Percentiles rank a stretch among this genome's conserved stretches.
Conservation (phyloP, 176 grass and related monocot genomes). For the Triticum timopheevii region DNA sequence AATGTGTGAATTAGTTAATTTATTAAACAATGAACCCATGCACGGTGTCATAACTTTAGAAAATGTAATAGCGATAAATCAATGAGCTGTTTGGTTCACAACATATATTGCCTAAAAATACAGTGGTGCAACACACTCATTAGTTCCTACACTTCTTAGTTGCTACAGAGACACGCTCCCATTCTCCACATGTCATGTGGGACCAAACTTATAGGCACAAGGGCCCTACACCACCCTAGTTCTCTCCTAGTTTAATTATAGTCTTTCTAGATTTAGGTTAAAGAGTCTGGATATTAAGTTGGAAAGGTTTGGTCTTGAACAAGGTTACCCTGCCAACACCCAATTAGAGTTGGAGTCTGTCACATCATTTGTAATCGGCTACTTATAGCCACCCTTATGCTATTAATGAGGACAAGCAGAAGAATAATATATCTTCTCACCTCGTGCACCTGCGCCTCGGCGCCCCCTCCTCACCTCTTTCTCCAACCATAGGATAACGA, state of each 20-base stretch:
- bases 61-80: neutral
- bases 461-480: neutral
- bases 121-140: neutral
- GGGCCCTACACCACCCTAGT: neutral
- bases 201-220: neutral
- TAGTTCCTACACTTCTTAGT: neutral
- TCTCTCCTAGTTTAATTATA: neutral
- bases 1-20: too few relatives aligned
- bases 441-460: neutral
- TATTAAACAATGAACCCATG: too few relatives aligned
- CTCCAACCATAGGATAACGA: too few relatives aligned
- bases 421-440: neutral
- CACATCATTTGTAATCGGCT: neutral
- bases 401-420: neutral
- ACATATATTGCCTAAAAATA: neutral
- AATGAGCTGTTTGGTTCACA: neutral
- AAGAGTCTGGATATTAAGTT: neutral
- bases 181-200: constrained; percentile 3
- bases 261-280: neutral
- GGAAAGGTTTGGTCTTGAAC: neutral
- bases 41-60: too few relatives aligned
- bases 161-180: too few relatives aligned
- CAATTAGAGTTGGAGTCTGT: neutral
- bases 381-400: neutral
- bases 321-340: neutral